These are phyloP conservation scores for Tylopilus sp. DNA, from an alignment of 768 basidiomycete genomes.

Conservation along the genomic window DNA sequence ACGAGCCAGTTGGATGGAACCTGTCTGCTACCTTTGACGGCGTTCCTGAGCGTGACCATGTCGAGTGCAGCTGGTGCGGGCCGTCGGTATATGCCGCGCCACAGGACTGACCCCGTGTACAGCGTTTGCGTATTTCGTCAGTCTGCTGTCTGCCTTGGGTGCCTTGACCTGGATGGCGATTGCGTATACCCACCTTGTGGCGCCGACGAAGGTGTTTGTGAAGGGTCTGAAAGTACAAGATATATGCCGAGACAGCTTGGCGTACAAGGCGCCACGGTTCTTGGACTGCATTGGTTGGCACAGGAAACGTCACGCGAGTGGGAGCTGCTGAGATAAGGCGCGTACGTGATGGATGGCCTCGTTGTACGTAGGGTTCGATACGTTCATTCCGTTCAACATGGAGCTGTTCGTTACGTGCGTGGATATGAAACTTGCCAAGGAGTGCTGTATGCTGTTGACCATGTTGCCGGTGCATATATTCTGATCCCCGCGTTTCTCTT, in stretches of 20 bases:
- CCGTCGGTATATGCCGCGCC: too few relatives aligned
- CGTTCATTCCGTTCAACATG: background rate
- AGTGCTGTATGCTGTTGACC: too few relatives aligned
- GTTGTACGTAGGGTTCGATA: background rate
- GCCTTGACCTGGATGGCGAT: constrained; percentile 43
- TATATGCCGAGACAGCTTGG: constrained; percentile 40
- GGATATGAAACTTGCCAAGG: too few relatives aligned
- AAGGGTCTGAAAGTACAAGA: constrained; percentile 43
- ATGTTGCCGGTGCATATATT: constrained; percentile 23
- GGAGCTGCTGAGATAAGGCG: background rate
- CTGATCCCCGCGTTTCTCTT: constrained; percentile 21
- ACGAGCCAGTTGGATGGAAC: constrained; percentile 37
- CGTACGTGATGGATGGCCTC: background rate
- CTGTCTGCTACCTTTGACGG: constrained; percentile 13
- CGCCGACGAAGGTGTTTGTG: background rate
- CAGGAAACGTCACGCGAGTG: constrained; percentile 45
- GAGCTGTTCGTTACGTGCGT: constrained; percentile 40
- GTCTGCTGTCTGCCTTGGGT: constrained; percentile 19
- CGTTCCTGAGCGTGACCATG: constrained; percentile 56
- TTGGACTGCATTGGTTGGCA: constrained; percentile 56
- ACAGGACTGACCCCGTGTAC: background rate
- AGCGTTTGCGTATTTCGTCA: constrained; percentile 39
- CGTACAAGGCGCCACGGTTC: constrained; percentile 43
- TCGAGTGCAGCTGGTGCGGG: constrained; percentile 49
- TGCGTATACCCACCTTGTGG: constrained; percentile 34